Evolutionary conservation across 495 filamentous ascomycete genomes (phyloP), one percentile per base, ranked within the genome.

Genomic region (Aeminium ludgeri): DNA sequence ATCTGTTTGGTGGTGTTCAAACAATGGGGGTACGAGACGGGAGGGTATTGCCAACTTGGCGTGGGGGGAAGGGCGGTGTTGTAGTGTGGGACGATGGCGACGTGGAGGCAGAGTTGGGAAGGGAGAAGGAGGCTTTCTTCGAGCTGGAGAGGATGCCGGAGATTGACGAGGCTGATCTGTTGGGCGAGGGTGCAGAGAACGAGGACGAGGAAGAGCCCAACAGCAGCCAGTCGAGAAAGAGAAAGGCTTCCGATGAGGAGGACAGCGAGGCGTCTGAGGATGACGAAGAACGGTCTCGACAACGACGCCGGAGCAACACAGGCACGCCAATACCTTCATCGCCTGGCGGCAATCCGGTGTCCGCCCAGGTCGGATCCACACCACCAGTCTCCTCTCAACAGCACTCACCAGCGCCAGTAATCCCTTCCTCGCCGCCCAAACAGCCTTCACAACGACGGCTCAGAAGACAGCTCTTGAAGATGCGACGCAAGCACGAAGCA

Each of bases 61-160:
- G 69, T 46, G 74, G 77, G 13, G 82, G 82, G 27, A 74, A 69
- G 44, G 86, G 86, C 20, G 86, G 86, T 0, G 82, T 94, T 45
- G 67, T 94, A 41, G 84, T 92, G 4, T 89, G 83, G 59, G 91
- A 96, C 53, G 91, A 96, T 59, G 91, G 87, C 12, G 89, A 97
- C 60, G 89, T 97, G 34, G 81, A 86, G 48, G 83, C 87, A 39
- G 85, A 86, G n/a, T 58, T 96, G 32, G 49, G 48, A 25, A 64
- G 59, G 15, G 86, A 96, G 60, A 63, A 69, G 46, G 74, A 82
- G 34, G 86, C 89, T 30, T 96, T 86, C 50, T 72, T 78, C 34
- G 81, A 75, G 32, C 65, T 96, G 33, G 60, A 77, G 29, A 76
- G 82, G 30, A 96, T 96, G 89, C 86, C 85, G 6, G 84, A 92